phyloP scores from a whole-genome alignment of 306 rosid species.

The Quercus suber region DNA sequence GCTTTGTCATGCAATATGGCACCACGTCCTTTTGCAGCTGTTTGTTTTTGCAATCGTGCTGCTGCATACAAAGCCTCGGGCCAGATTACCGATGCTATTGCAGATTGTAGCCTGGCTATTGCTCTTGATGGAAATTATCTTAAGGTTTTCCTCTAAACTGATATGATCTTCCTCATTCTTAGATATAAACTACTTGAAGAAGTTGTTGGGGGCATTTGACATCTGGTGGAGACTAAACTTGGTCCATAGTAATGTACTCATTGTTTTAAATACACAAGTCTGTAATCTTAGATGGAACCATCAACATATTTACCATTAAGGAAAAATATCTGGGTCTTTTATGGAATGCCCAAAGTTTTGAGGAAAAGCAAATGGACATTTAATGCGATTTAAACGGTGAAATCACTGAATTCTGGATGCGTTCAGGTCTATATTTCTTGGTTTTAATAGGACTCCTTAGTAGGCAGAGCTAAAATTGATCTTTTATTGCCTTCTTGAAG shows the following conservation, averaged over 20 bases:
- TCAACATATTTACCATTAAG: background rate
- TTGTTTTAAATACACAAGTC: background rate
- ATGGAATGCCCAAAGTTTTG: background rate
- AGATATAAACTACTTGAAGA: conserved; percentile 5
- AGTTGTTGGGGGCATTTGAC: background rate
- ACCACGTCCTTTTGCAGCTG: conserved; percentile 85
- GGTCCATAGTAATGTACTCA: background rate
- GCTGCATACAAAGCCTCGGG: conserved; percentile 91
- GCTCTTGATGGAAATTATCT: conserved; percentile 90
- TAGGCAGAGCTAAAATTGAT: background rate
- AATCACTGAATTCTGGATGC: background rate
- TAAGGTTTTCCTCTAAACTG: conserved; percentile 57
- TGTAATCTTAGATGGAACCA: background rate
- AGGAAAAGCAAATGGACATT: background rate
- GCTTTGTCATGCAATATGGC: conserved; percentile 81
- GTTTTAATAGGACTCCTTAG: too few relatives aligned
- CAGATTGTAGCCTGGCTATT: conserved; percentile 93
- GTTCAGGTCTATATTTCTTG: background rate
- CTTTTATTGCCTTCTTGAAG: background rate
- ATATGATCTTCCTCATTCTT: conserved; percentile 3
- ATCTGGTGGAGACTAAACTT: background rate
- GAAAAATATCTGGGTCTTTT: background rate
- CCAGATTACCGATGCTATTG: conserved; percentile 86
- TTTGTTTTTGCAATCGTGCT: conserved; percentile 96
- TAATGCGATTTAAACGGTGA: background rate